Percentiles rank a stretch among this genome's conserved stretches.
These are phyloP conservation scores for Terfezia claveryi DNA, from an alignment of 495 filamentous ascomycete genomes.

Conservation along the genomic window DNA sequence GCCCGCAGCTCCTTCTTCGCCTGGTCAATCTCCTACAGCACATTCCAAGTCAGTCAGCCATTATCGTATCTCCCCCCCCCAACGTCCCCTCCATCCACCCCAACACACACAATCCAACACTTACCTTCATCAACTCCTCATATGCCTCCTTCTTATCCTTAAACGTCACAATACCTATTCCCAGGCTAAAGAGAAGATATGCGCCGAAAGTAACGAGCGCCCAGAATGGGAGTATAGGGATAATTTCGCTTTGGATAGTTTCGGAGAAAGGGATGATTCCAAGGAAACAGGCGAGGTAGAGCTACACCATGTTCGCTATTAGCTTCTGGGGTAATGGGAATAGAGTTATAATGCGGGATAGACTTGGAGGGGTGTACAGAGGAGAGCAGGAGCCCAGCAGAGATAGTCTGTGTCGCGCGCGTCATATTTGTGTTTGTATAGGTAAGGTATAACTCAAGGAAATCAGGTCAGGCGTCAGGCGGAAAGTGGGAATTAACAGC, in stretches of 20 bases:
- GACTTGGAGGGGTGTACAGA: conserved; percentile 34
- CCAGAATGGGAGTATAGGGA: conserved; percentile 75
- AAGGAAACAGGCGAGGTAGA: conserved; percentile 73
- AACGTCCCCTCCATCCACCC: background rate
- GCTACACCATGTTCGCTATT: conserved; percentile 25
- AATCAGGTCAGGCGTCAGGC: too few relatives aligned
- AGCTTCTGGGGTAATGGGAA: background rate
- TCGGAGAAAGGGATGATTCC: conserved; percentile 65
- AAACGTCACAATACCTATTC: conserved; percentile 82
- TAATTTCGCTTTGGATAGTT: conserved; percentile 45
- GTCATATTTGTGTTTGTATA: conserved; percentile 38
- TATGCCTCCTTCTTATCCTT: conserved; percentile 87
- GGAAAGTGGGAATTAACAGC: too few relatives aligned
- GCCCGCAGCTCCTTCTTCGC: conserved; percentile 42
- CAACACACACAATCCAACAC: conserved; percentile 8
- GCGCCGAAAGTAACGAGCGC: conserved; percentile 76
- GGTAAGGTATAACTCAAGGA: too few relatives aligned
- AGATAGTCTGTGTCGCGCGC: conserved; percentile 80
- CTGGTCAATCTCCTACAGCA: conserved; percentile 36
- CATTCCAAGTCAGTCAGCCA: background rate
- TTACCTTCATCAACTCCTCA: conserved; percentile 39
- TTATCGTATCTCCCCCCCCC: background rate
- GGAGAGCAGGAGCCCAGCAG: conserved; percentile 60
- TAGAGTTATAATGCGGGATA: background rate
- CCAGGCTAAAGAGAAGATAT: conserved; percentile 78